These are phyloP conservation scores for Cytospora schulzeri DNA, from an alignment of 2,329 filamentous ascomycete genomes.

Conservation along the genomic window DNA sequence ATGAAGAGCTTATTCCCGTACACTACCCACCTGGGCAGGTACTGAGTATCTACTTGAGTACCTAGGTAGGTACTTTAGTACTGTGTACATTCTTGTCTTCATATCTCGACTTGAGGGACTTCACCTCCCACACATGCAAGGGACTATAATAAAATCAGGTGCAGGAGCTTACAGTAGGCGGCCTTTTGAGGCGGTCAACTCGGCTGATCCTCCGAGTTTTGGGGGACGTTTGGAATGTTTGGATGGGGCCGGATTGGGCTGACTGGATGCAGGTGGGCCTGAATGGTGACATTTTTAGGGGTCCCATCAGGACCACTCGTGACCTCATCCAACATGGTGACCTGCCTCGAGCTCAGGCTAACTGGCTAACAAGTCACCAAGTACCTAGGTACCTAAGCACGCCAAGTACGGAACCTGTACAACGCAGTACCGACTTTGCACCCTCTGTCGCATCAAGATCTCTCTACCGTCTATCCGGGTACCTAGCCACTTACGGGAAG, in stretches of 20 bases:
- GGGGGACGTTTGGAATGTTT: neutral
- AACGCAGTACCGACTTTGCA: no score
- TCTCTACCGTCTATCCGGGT: no score
- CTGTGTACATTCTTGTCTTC: no score
- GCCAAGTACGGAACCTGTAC: neutral
- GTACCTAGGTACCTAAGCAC: neutral
- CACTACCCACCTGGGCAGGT: no score
- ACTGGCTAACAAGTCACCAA: neutral
- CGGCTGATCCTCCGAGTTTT: neutral
- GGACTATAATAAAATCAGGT: neutral
- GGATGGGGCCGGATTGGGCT: no score
- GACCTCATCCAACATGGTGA: neutral
- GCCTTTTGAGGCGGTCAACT: neutral
- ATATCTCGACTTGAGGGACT: no score
- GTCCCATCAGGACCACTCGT: neutral
- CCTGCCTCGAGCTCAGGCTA: neutral
- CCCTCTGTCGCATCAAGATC: no score
- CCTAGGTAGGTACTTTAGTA: no score
- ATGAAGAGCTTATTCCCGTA: neutral
- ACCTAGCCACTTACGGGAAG: no score
- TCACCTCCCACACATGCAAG: no score
- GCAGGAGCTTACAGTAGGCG: neutral
- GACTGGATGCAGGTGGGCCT: neutral
- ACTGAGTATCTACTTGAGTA: no score
- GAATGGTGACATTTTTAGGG: neutral